Conservation (phyloP, 2,329 filamentous ascomycete species). For the Myriosclerotinia curreyana region DNA sequence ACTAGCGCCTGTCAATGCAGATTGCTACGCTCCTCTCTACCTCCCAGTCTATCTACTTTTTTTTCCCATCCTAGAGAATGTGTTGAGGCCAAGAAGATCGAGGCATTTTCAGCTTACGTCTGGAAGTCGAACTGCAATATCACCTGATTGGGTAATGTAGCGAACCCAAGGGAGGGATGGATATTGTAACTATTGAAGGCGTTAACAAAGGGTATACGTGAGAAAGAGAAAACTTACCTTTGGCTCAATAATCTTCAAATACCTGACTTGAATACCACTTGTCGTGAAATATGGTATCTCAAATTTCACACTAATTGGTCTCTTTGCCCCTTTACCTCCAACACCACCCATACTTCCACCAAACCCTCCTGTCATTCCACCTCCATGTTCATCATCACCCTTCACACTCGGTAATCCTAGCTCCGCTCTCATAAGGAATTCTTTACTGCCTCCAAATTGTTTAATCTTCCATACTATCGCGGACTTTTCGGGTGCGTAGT, state of each 20-base stretch:
- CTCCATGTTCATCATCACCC: constrained; percentile 91
- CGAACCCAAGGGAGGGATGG: constrained; percentile 95
- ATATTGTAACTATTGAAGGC: constrained; percentile 76
- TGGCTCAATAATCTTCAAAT: constrained; percentile 98
- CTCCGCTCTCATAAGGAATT: constrained; percentile 98
- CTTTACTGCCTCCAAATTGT: constrained; percentile 97
- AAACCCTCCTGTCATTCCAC: constrained; percentile 96
- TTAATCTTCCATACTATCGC: constrained; percentile 99
- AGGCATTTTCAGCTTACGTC: constrained; percentile 47
- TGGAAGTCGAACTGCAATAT: constrained; percentile 93
- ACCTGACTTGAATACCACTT: constrained; percentile 95
- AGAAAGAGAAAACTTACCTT: constrained; percentile 63
- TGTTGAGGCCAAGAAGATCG: background rate
- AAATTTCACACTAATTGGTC: constrained; percentile 98
- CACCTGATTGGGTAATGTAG: constrained; percentile 97
- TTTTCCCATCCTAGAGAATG: no score
- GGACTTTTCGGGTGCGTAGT: constrained; percentile 95
- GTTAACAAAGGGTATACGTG: constrained; percentile 16
- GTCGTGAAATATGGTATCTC: constrained; percentile 99
- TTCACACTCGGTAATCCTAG: constrained; percentile 90
- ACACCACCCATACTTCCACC: constrained; percentile 95
- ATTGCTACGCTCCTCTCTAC: constrained; percentile 11
- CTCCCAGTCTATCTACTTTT: constrained; percentile 20
- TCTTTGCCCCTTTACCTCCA: constrained; percentile 80
- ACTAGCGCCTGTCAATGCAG: constrained; percentile 18